Evolutionary conservation across 1,284 basidiomycete genomes (phyloP), one percentile per base, ranked within the genome.

Genomic region (Chondrostereum purpureum): DNA sequence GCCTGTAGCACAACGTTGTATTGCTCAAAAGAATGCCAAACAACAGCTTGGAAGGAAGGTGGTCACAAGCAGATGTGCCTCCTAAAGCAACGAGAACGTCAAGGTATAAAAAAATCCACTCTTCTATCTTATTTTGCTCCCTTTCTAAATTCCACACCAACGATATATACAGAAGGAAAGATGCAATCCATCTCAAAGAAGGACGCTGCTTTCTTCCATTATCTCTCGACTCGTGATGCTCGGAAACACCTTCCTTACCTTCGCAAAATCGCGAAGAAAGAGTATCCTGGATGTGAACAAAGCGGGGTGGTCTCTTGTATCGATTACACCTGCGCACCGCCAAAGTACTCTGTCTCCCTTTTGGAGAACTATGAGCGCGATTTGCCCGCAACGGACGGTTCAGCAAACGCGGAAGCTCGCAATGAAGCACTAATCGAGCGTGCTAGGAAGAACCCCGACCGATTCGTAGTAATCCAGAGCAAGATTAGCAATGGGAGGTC

Each of bases 21-120:
- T 50, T 68, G 68, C 48, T 68, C 67, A 1, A 64, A 63, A 46
- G 62, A 66, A 47, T 68, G 66, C 45, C 66, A 67, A 47, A 52
- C 52, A 2, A 46, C 49, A 2, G 62, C 63, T 1, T 67, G 65
- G 64, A 67, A 68, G 42, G 61, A 64, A 45, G 59, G 59, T 18
- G 63, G 66, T 14, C 66, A 69, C 52, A 64, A 61, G 47, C 51
- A 46, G 2, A 63, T 64, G 52, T 68, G 66, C 55, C 63, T 66
- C 43, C 45, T 68, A 46, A 69, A 68, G 50, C 61, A 65, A 45
- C 56, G 58, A 27, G 64, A 66, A 46, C 56, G 62, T 8, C 45
- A 58, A 5, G 64, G 66, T 68, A 49, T 11, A 55, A 14, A 42
- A 16, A 10, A 13, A 11, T n/a, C n/a, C n/a, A n/a, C n/a, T n/a